phyloP scores from a whole-genome alignment of 78 protist genomes.

The Speleostelium caveatum region DNA sequence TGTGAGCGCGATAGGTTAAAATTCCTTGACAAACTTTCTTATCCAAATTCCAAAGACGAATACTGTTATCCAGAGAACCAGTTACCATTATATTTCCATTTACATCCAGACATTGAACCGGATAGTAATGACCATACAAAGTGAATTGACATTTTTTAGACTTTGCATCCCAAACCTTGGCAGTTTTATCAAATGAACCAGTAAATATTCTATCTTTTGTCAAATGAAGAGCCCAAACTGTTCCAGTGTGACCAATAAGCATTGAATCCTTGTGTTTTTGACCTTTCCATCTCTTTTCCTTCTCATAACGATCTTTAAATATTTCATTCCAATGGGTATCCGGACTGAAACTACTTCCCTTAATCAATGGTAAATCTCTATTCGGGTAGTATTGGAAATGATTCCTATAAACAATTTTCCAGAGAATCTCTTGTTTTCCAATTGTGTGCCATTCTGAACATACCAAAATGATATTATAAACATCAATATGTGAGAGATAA shows the following conservation, averaged over 20 bases:
- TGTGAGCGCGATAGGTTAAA: conserved; percentile 29
- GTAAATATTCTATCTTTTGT: conserved; percentile 21
- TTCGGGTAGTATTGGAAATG: conserved; percentile 31
- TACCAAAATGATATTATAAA: conserved; percentile 21
- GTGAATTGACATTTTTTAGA: conserved; percentile 40
- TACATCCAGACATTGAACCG: conserved; percentile 54
- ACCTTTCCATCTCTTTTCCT: conserved; percentile 26
- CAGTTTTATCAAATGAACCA: conserved; percentile 53
- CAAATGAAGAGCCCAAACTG: conserved; percentile 29
- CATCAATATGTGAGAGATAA: conserved; percentile 20
- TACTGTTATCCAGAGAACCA: conserved; percentile 52
- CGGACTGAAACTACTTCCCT: neutral
- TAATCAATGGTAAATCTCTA: conserved; percentile 3
- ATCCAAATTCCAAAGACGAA: conserved; percentile 45
- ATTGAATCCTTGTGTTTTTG: conserved; percentile 20
- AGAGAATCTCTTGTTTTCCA: conserved; percentile 34
- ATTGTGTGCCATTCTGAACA: conserved; percentile 21
- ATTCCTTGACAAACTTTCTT: conserved; percentile 21
- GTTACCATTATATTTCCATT: conserved; percentile 11
- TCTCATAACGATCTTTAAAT: conserved; percentile 19
- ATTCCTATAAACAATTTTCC: conserved; percentile 33
- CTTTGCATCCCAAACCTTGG: conserved; percentile 50
- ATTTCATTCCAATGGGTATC: conserved; percentile 54
- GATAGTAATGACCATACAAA: conserved; percentile 43
- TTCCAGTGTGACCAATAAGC: conserved; percentile 57